Evolutionary conservation across 106 monocot genomes (phyloP).

Genomic region (Dendrobium nobile): DNA sequence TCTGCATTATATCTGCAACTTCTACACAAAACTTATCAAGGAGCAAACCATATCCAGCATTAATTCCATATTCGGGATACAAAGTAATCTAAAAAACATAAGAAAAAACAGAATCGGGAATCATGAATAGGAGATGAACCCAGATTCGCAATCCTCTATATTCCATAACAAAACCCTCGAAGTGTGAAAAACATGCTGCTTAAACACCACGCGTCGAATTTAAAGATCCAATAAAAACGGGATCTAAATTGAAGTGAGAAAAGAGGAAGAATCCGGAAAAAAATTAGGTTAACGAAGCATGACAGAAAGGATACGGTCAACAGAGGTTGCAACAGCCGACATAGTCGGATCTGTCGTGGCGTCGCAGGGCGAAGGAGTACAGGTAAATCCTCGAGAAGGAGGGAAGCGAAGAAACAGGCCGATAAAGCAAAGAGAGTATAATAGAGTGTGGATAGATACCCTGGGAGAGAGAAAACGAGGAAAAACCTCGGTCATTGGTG

Average conservation of each 20-base stretch:
- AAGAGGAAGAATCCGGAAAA: background rate
- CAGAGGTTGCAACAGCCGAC: constrained; percentile 44
- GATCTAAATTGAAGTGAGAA: background rate
- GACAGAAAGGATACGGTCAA: constrained; percentile 49
- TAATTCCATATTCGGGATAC: too few species aligned
- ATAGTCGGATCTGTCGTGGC: constrained; percentile 12
- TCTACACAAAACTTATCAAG: constrained; percentile 23
- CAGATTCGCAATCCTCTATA: background rate
- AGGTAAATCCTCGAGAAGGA: background rate
- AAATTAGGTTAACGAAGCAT: background rate
- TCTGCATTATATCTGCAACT: constrained; percentile 47
- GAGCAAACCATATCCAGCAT: background rate
- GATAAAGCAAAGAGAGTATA: background rate
- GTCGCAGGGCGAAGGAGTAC: background rate
- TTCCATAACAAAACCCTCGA: constrained; percentile 11
- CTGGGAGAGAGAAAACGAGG: too few species aligned
- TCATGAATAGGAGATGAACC: background rate
- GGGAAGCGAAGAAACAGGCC: background rate
- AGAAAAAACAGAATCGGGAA: background rate
- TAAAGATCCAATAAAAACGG: background rate
- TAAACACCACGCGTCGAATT: background rate
- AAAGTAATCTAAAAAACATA: background rate
- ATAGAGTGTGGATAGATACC: too few species aligned
- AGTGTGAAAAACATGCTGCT: background rate
- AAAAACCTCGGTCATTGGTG: too few species aligned